Conservation (phyloP, 2,329 filamentous ascomycete species). For the Fusarium ambrosium region DNA sequence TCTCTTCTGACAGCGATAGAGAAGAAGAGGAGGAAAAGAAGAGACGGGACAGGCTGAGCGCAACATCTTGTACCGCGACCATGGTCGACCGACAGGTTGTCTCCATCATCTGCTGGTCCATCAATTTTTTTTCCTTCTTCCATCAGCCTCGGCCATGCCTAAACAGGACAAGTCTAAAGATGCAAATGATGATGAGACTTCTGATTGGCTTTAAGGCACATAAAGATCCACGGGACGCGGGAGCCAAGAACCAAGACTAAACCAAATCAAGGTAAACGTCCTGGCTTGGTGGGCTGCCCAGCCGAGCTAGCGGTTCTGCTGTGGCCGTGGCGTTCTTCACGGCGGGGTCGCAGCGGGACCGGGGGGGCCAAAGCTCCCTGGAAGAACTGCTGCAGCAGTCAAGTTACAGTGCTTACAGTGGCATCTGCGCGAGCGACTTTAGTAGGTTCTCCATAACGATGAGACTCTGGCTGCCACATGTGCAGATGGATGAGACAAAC, state of each 20-base stretch:
- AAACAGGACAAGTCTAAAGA: constrained; percentile 33
- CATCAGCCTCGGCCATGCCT: constrained; percentile 11
- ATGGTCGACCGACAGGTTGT: constrained; percentile 1
- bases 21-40: background rate
- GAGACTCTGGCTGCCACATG: background rate
- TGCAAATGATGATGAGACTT: background rate
- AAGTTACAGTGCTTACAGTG: constrained; percentile 39
- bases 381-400: constrained; percentile 2
- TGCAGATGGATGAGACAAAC: background rate
- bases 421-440: constrained; percentile 2
- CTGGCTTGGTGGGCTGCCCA: constrained; percentile 23
- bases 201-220: constrained; percentile 13
- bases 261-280: constrained; percentile 27
- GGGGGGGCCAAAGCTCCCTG: constrained; percentile 31
- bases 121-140: constrained; percentile 39
- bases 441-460: background rate
- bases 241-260: constrained; percentile 39
- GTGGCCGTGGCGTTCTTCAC: constrained; percentile 28
- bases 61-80: constrained; percentile 20
- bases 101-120: constrained; percentile 35
- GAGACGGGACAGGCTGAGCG: constrained; percentile 15
- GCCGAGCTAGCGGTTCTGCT: constrained; percentile 13
- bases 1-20: constrained; percentile 13
- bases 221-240: constrained; percentile 33
- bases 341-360: constrained; percentile 29